Base-by-base conservation (phyloP, 441 rosid species). In the Populus hybrid region DNA sequence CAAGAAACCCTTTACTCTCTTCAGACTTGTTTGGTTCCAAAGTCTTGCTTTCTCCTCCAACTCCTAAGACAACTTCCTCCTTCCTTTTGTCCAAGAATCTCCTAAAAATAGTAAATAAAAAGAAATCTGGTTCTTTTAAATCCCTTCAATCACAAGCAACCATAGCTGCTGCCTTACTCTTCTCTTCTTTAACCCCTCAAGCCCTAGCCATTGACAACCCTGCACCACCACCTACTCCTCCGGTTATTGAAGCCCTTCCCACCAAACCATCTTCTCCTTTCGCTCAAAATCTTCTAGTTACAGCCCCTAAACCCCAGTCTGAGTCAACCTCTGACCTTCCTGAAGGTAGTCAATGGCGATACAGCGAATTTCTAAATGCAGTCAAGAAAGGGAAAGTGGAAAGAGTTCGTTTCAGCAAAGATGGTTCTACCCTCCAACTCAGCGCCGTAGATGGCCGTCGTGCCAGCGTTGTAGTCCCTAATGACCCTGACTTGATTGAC, bases 331-430 rank as follows among this genome's bases (percentile, higher is more conserved):
- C 97, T 2, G 97, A 93, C 79, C 89, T 95, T 69, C 99, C 97
- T 1, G 98, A 95, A 67, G 97, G 98, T 18, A 82, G 80, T n/a
- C 93, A 91, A 75, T 93, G 99, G 98, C 85, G 99, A 8, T 95
- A 93, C 94, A 93, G 95, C 82, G 98, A 93, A 86, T 95, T 95
- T 80, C 81, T 93, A 50, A 95, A 89, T 81, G 97, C 99, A 0
- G 98, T 95, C 71, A 95, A 90, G 86, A 91, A 89, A 78, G 98
- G 99, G 21, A 93, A 92, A 75, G 95, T 93, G 35, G 98, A 95
- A 81, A 85, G 98, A 76, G 99, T 95, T 32, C 90, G 93, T 50
- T 95, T 95, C 84, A 93, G 93, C 83, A 95, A 95, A 82, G 98
- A 93, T 75, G 98, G 97, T 14, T 89, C 92, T 34, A 86, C 89